Evolutionary conservation across 495 filamentous ascomycete genomes (phyloP).

Genomic region (Penicillium waksmanii): DNA sequence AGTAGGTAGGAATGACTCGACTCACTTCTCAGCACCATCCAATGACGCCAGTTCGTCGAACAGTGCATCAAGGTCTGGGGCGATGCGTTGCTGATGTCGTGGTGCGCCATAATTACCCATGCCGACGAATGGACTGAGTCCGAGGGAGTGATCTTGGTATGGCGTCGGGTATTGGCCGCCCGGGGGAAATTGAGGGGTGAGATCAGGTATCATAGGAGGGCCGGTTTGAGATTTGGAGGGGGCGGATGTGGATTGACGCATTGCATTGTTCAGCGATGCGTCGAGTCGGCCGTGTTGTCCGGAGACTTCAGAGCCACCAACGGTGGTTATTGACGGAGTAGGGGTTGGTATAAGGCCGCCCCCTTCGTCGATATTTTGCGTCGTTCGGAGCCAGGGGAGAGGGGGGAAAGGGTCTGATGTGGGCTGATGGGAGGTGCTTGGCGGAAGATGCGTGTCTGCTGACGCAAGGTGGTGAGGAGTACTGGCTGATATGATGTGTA

Average conservation of each 20-base stretch:
- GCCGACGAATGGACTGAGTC: conserved; percentile 35
- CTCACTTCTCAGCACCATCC: conserved; percentile 46
- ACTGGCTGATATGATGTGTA: conserved; percentile 8
- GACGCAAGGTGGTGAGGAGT: conserved; percentile 19
- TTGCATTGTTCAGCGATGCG: conserved; percentile 12
- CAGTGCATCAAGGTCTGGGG: conserved; percentile 47
- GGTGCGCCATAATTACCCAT: conserved; percentile 38
- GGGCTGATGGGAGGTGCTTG: conserved; percentile 6
- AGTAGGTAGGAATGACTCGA: too few relatives aligned
- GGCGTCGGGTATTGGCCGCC: conserved; percentile 32
- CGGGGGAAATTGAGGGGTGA: conserved; percentile 31
- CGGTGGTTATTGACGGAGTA: conserved; percentile 36
- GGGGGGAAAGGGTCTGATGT: conserved; percentile 34
- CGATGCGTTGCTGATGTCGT: conserved; percentile 40
- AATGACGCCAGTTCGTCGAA: conserved; percentile 49
- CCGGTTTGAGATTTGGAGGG: conserved; percentile 29
- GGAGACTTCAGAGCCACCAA: conserved; percentile 27
- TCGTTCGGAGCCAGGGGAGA: conserved; percentile 37
- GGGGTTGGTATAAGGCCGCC: conserved; percentile 36
- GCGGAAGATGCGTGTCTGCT: conserved; percentile 11
- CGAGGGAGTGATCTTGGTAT: conserved; percentile 38
- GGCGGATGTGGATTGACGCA: conserved; percentile 28
- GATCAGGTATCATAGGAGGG: conserved; percentile 28
- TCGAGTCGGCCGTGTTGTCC: conserved; percentile 28
- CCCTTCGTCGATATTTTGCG: conserved; percentile 35